These are phyloP conservation scores for Colletotrichum neosansevieriae DNA, from an alignment of 2,329 filamentous ascomycete genomes.

Conservation along the genomic window DNA sequence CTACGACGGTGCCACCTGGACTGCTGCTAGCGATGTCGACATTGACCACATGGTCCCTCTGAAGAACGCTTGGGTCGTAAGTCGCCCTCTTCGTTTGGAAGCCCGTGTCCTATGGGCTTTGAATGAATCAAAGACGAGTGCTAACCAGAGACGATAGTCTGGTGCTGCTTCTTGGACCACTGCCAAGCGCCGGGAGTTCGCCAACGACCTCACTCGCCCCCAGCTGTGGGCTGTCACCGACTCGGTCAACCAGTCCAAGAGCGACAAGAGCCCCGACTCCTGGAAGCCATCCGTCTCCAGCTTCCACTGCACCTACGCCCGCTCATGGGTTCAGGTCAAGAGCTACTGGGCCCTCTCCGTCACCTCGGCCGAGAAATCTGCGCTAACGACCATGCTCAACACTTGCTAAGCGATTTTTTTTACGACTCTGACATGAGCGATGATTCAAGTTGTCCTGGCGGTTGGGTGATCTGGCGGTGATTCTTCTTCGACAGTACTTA, in stretches of 20 bases:
- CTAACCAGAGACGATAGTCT: slow-evolving; percentile 59
- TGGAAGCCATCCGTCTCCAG: slow-evolving; percentile 79
- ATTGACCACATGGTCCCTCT: slow-evolving; percentile 89
- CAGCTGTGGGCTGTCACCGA: slow-evolving; percentile 86
- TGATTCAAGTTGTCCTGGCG: background rate
- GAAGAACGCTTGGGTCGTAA: slow-evolving; percentile 81
- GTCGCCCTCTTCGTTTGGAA: slow-evolving; percentile 42
- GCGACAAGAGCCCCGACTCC: slow-evolving; percentile 78
- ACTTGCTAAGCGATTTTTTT: slow-evolving; percentile 62
- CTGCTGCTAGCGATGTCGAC: slow-evolving; percentile 75
- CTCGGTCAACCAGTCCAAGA: slow-evolving; percentile 78
- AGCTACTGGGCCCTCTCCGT: slow-evolving; percentile 76
- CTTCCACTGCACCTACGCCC: slow-evolving; percentile 84
- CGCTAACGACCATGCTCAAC: slow-evolving; percentile 73
- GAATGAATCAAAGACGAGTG: background rate
- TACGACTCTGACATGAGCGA: slow-evolving; percentile 1
- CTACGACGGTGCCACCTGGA: slow-evolving; percentile 81
- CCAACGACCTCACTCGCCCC: slow-evolving; percentile 81
- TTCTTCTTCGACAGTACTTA: slow-evolving; percentile 8
- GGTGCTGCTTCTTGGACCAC: slow-evolving; percentile 81
- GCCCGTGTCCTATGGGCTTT: background rate
- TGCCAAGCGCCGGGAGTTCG: slow-evolving; percentile 73
- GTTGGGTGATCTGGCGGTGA: slow-evolving; percentile 2
- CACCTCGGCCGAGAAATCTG: slow-evolving; percentile 78
- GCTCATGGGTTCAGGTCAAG: slow-evolving; percentile 84